Evolutionary conservation across 345 rosid genomes (phyloP).

Genomic region (Populus ilicifolia): DNA sequence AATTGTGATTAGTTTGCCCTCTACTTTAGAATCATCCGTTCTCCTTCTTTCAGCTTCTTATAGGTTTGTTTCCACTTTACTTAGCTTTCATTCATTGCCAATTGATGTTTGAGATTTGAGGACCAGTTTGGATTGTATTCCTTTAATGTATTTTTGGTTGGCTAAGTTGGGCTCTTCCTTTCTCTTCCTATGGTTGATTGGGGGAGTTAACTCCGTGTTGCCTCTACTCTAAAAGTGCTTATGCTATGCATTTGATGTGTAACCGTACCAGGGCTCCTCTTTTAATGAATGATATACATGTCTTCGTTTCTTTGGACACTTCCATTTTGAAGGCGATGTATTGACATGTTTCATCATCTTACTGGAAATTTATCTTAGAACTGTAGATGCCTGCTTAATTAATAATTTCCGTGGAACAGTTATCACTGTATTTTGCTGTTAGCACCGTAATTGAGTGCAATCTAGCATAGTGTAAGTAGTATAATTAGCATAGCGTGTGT

Average conservation of each 20-base stretch:
- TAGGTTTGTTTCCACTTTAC: constrained; percentile 13
- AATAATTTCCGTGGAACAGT: neutral
- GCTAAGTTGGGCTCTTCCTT: neutral
- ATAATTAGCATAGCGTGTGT: constrained; percentile 22
- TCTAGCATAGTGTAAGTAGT: constrained; percentile 15
- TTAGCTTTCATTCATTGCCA: constrained; percentile 8
- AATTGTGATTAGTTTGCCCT: constrained; percentile 7
- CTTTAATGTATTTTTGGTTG: neutral
- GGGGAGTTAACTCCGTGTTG: neutral
- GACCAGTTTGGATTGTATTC: neutral
- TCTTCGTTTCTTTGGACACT: neutral
- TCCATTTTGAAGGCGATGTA: constrained; percentile 13
- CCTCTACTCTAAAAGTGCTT: constrained; percentile 1
- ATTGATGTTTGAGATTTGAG: neutral
- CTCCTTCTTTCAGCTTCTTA: constrained; percentile 19
- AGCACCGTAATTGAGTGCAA: neutral
- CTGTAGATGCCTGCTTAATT: constrained; percentile 8
- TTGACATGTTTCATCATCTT: constrained; percentile 13
- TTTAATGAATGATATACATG: neutral
- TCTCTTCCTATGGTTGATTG: neutral
- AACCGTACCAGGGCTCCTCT: constrained; percentile 5
- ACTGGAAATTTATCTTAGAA: constrained; percentile 1
- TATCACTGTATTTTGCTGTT: constrained; percentile 4
- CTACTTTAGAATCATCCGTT: constrained; percentile 15
- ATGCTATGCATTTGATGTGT: constrained; percentile 20